These are phyloP conservation scores for Fragaria vesca DNA, from an alignment of 306 rosid genomes.

Conservation along the genomic window DNA sequence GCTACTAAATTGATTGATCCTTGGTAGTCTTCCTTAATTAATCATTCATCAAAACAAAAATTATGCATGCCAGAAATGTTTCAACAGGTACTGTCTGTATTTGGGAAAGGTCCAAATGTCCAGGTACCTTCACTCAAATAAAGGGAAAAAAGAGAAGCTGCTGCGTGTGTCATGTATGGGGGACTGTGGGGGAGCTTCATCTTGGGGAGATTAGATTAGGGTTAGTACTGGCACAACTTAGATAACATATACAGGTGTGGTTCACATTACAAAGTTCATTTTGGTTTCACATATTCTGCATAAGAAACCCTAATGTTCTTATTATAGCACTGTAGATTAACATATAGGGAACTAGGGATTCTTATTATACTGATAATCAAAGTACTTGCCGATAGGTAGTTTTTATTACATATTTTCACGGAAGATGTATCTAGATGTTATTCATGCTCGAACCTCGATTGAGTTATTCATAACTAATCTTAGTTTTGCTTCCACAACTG, in stretches of 20 bases:
- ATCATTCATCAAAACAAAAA: neutral
- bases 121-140: neutral
- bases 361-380: neutral
- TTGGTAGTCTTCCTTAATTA: neutral
- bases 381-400: neutral
- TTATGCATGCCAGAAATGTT: neutral
- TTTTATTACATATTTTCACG: neutral
- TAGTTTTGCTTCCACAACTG: neutral
- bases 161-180: neutral
- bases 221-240: neutral
- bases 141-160: neutral
- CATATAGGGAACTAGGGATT: neutral
- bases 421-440: neutral
- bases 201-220: neutral
- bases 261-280: too few species aligned
- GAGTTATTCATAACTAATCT: neutral
- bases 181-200: neutral
- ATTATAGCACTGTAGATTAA: neutral
- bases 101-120: neutral
- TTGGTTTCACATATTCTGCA: neutral
- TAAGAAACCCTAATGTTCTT: neutral
- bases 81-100: neutral
- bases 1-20: neutral
- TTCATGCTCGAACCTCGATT: neutral
- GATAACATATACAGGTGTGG: too few species aligned